Conservation (phyloP, 176 grass and related monocot species). For the Oryza punctata region DNA sequence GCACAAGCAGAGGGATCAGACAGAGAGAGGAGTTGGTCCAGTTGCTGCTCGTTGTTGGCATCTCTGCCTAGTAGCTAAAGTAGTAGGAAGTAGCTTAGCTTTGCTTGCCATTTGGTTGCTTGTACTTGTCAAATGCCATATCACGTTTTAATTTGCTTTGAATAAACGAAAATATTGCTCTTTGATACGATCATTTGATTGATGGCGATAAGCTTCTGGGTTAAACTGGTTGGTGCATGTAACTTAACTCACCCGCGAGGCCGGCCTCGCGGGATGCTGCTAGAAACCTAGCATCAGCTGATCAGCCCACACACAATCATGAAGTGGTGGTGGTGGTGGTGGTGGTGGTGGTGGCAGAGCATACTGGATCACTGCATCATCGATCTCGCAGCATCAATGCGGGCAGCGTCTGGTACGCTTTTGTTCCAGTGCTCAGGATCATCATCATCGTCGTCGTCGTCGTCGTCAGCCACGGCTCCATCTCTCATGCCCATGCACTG, state of each 20-base stretch:
- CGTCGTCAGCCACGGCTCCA: slow-evolving; percentile 33
- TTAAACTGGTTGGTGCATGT: neutral
- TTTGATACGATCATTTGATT: neutral
- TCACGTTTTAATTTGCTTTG: neutral
- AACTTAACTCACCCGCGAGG: neutral
- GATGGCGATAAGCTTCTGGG: neutral
- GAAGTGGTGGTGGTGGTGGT: neutral
- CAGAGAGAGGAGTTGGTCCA: neutral
- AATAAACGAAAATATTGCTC: neutral
- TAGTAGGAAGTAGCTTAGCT: neutral
- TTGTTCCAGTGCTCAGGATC: slow-evolving; percentile 1
- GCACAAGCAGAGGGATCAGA: neutral
- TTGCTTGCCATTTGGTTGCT: slow-evolving; percentile 4
- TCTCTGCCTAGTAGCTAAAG: neutral
- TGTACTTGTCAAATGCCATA: neutral
- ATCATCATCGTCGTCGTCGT: slow-evolving; percentile 34
- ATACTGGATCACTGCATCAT: neutral
- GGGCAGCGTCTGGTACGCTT: neutral
- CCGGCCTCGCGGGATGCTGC: neutral
- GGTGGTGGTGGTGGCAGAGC: neutral
- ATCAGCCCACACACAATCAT: slow-evolving; percentile 17
- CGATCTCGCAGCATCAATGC: neutral
- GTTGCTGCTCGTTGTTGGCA: slow-evolving; percentile 18
- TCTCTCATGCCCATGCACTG: slow-evolving; percentile 28
- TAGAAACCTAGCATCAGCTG: neutral